These are phyloP conservation scores for Terana coerulea DNA, from an alignment of 768 basidiomycete species.

Conservation along the genomic window DNA sequence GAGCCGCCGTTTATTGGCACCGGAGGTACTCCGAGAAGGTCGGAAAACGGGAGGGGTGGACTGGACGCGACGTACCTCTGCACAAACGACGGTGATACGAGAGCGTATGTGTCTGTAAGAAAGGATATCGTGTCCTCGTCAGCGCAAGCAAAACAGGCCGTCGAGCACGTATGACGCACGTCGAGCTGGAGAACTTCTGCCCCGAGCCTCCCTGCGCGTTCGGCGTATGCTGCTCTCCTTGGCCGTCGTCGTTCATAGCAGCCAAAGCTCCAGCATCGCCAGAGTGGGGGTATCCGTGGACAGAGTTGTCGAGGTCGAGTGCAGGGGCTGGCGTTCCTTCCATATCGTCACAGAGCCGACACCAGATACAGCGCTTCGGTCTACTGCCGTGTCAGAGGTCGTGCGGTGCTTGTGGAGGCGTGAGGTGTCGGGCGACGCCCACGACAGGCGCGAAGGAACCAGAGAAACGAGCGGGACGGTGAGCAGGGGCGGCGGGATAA, in stretches of 20 bases:
- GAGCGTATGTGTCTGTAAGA: slow-evolving; percentile 63
- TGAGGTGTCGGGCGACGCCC: not conserved
- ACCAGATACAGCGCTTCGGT: not conserved
- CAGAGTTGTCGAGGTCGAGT: slow-evolving; percentile 2
- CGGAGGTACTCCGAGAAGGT: slow-evolving; percentile 1
- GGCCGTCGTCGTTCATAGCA: slow-evolving; percentile 2
- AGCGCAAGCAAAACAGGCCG: not conserved
- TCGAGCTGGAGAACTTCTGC: slow-evolving; percentile 4
- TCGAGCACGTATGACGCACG: slow-evolving; percentile 9
- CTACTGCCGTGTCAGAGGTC: not conserved
- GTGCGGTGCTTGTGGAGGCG: not conserved
- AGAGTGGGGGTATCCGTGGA: not conserved
- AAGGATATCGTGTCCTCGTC: not conserved
- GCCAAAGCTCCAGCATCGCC: not conserved
- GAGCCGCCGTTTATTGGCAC: not conserved
- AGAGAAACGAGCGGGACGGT: not conserved
- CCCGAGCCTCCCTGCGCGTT: not conserved
- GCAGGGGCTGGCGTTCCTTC: slow-evolving; percentile 5
- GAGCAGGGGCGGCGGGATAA: slow-evolving; percentile 6
- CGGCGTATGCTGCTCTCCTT: not conserved
- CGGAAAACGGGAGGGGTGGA: not conserved
- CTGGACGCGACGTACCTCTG: slow-evolving; percentile 52
- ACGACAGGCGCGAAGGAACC: not conserved
- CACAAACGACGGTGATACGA: slow-evolving; percentile 76
- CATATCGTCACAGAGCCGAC: slow-evolving; percentile 2